phyloP scores from a whole-genome alignment of 495 filamentous ascomycete species.

The Echria macrotheca region DNA sequence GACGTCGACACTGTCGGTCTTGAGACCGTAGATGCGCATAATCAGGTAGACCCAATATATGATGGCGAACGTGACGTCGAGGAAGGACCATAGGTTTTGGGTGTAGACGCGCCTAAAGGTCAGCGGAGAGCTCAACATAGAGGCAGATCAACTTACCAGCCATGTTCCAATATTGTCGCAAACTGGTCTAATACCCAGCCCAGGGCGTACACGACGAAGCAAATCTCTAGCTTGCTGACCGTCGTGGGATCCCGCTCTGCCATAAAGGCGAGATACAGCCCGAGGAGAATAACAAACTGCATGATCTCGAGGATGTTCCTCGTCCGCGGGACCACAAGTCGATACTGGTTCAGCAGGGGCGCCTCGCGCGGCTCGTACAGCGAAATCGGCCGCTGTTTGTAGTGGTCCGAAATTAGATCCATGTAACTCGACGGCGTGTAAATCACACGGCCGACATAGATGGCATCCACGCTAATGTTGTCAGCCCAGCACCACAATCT shows the following conservation, averaged over 20 bases:
- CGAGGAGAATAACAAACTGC: constrained; percentile 60
- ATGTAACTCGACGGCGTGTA: constrained; percentile 67
- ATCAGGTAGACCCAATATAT: constrained; percentile 58
- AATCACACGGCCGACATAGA: constrained; percentile 60
- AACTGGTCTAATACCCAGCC: constrained; percentile 73
- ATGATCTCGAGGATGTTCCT: constrained; percentile 61
- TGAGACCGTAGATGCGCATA: constrained; percentile 54
- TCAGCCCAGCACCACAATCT: too few species aligned
- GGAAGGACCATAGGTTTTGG: constrained; percentile 73
- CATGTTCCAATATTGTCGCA: constrained; percentile 66
- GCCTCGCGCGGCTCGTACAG: constrained; percentile 62
- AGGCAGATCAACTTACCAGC: constrained; percentile 42
- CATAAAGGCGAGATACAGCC: constrained; percentile 61
- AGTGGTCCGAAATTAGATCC: constrained; percentile 67
- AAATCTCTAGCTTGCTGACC: constrained; percentile 48
- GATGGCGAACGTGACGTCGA: constrained; percentile 60
- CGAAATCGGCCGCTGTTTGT: constrained; percentile 66
- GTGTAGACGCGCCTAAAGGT: constrained; percentile 70
- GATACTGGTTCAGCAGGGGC: constrained; percentile 68
- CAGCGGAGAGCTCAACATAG: constrained; percentile 9
- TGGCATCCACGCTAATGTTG: constrained; percentile 59
- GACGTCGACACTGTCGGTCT: constrained; percentile 24
- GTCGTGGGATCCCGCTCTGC: constrained; percentile 44
- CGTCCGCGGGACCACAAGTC: constrained; percentile 63
- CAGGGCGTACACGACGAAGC: constrained; percentile 58